phyloP scores from a whole-genome alignment of 2,329 filamentous ascomycete genomes.

The Penicillium griseofulvum region DNA sequence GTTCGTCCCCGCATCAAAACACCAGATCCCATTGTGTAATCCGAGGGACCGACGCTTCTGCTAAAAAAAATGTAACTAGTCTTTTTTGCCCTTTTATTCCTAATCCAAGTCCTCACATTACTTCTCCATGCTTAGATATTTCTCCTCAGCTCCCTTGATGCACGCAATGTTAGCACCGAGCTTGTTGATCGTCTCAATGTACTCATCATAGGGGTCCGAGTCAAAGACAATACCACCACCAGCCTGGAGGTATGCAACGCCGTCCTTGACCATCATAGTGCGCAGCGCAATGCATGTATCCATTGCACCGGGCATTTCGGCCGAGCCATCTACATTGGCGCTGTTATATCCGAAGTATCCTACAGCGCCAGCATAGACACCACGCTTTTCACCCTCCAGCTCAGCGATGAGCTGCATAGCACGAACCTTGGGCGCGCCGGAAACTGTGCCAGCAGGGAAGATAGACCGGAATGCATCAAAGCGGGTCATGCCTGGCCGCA shows the following conservation, averaged over 20 bases:
- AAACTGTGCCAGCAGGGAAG: constrained; percentile 94
- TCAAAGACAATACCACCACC: constrained; percentile 91
- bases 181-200: constrained; percentile 97
- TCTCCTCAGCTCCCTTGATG: constrained; percentile 77
- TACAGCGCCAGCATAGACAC: constrained; percentile 92
- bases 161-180: constrained; percentile 84
- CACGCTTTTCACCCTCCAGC: constrained; percentile 88
- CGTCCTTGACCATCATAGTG: constrained; percentile 93
- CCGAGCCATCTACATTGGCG: constrained; percentile 61
- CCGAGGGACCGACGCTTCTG: neutral
- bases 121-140: constrained; percentile 51
- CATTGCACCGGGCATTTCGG: constrained; percentile 76
- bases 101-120: constrained; percentile 11
- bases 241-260: constrained; percentile 84
- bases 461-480: constrained; percentile 97
- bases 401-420: constrained; percentile 98
- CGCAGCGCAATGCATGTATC: constrained; percentile 80
- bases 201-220: constrained; percentile 86
- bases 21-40: neutral
- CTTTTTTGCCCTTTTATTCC: neutral
- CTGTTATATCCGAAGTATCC: constrained; percentile 91
- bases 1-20: neutral
- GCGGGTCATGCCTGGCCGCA: constrained; percentile 77
- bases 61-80: neutral
- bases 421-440: constrained; percentile 89